A percentile compares a stretch with the other conserved stretches of the same genome.
Evolutionary conservation across 306 rosid species (phyloP).

Genomic region (Corylus avellana): DNA sequence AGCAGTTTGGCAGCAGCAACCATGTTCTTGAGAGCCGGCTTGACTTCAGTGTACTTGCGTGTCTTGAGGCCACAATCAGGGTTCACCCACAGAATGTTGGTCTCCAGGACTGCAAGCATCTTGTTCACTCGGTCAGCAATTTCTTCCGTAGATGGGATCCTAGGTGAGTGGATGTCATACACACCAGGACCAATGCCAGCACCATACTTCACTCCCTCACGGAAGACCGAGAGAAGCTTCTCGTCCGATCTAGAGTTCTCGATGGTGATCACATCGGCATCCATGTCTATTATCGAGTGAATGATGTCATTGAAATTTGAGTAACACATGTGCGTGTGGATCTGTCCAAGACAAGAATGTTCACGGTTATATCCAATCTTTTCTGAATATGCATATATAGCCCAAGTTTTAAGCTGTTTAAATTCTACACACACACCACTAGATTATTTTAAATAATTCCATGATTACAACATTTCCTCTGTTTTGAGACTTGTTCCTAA

Average conservation of each 20-base stretch:
- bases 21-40: conserved; percentile 74
- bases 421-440: background rate
- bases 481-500: background rate
- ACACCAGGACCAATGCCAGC: conserved; percentile 92
- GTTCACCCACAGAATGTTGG: conserved; percentile 81
- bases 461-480: too few species aligned
- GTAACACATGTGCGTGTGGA: conserved; percentile 94
- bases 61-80: conserved; percentile 95
- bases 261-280: conserved; percentile 84
- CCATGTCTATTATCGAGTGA: conserved; percentile 85
- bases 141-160: conserved; percentile 76
- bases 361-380: background rate
- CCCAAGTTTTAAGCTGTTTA: background rate
- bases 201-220: conserved; percentile 79
- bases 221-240: conserved; percentile 79
- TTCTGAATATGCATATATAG: background rate
- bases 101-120: conserved; percentile 79
- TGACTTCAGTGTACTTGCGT: conserved; percentile 71
- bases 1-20: conserved; percentile 83
- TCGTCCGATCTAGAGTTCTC: conserved; percentile 91
- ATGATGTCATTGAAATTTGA: conserved; percentile 85
- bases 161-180: conserved; percentile 88
- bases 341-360: conserved; percentile 40
- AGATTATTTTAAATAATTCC: too few species aligned
- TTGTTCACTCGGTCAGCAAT: conserved; percentile 69